Percentiles rank a stretch among this genome's conserved stretches.
These are phyloP conservation scores for Lithospermum erythrorhizon DNA, from an alignment of 257 asterid genomes.

Conservation along the genomic window DNA sequence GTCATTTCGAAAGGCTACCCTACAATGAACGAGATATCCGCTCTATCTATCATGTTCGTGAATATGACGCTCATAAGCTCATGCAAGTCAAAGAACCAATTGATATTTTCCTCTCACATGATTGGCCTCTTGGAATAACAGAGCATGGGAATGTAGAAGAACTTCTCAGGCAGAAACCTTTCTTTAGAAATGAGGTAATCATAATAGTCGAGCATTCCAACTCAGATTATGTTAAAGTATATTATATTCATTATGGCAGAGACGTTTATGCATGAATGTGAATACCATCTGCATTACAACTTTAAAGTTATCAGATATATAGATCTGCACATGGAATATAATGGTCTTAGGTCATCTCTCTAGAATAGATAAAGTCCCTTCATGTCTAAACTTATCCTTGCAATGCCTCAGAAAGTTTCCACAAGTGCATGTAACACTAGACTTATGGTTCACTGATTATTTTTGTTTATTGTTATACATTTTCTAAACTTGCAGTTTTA, in stretches of 20 bases:
- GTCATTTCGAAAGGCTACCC: conserved; percentile 83
- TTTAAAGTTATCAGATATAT: too few species aligned
- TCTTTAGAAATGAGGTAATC: conserved; percentile 65
- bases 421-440: too few species aligned
- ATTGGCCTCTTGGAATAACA: conserved; percentile 90
- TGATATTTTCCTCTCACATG: conserved; percentile 92
- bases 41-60: conserved; percentile 89
- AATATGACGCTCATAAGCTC: conserved; percentile 83
- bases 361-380: too few species aligned
- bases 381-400: too few species aligned
- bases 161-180: conserved; percentile 63
- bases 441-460: too few species aligned
- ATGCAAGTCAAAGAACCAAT: conserved; percentile 90
- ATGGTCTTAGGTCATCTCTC: too few species aligned
- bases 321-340: too few species aligned
- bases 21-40: conserved; percentile 68
- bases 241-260: neutral
- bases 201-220: neutral
- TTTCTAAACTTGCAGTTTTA: neutral
- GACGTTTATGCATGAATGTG: too few species aligned
- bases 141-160: conserved; percentile 49
- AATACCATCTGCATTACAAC: too few species aligned
- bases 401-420: too few species aligned
- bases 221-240: neutral
- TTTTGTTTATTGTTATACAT: too few species aligned